Percentiles rank a stretch among this genome's conserved stretches.
These are phyloP conservation scores for Phytopythium mirpurense DNA, from an alignment of 352 stramenopile genomes.

Conservation along the genomic window DNA sequence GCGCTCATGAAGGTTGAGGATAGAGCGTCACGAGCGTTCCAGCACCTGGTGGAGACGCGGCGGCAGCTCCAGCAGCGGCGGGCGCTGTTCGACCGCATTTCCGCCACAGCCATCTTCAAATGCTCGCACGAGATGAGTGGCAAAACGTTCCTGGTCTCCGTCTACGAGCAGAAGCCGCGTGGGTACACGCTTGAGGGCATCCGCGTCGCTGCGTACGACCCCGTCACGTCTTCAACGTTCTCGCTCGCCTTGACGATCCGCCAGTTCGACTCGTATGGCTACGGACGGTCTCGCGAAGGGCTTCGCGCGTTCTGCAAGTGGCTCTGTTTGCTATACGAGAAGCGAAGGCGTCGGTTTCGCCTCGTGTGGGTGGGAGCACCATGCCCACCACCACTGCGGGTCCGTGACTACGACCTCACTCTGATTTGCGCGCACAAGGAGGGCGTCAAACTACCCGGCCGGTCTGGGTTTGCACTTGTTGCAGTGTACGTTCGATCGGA, in stretches of 20 bases:
- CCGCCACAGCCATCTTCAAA: slow-evolving; percentile 25
- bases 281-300: slow-evolving; percentile 35
- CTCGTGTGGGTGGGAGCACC: slow-evolving; percentile 52
- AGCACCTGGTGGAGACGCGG: slow-evolving; percentile 15
- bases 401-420: slow-evolving; percentile 41
- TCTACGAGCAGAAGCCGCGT: slow-evolving; percentile 32
- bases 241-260: slow-evolving; percentile 29
- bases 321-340: slow-evolving; percentile 57
- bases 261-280: slow-evolving; percentile 44
- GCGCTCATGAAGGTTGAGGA: slow-evolving; percentile 51
- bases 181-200: slow-evolving; percentile 48
- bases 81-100: slow-evolving; percentile 13
- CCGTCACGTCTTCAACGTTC: slow-evolving; percentile 28
- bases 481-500: slow-evolving; percentile 33
- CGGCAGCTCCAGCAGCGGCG: slow-evolving; percentile 12
- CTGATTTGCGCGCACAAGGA: slow-evolving; percentile 64
- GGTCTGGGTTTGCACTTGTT: slow-evolving; percentile 17
- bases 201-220: slow-evolving; percentile 51
- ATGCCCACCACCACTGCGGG: slow-evolving; percentile 43
- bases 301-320: slow-evolving; percentile 49
- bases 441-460: slow-evolving; percentile 22
- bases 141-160: slow-evolving; percentile 36
- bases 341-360: slow-evolving; percentile 36
- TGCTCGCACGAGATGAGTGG: slow-evolving; percentile 33
- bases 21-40: slow-evolving; percentile 13